Evolutionary conservation across 139 green algal genomes (phyloP), one percentile per base, ranked within the genome.

Genomic region (Haematococcus sp.): DNA sequence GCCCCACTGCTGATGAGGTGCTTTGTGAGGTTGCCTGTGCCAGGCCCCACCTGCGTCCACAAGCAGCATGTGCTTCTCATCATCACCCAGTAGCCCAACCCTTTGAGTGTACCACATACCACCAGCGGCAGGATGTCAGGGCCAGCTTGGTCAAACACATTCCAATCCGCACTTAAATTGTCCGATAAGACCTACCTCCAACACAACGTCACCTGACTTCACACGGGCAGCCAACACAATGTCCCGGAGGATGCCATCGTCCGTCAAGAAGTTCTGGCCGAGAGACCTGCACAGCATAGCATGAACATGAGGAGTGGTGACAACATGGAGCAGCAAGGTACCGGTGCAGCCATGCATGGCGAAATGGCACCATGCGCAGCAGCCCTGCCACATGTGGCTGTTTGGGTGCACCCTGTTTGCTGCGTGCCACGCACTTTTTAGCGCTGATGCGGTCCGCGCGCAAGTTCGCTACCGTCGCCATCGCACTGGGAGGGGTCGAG

Each of bases 191-290:
- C 69, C 25, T 33, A 98, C 88, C 82, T 98, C 94, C 17, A 98
- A 74, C 54, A 98, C 92, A 15, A 81, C 27, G 69, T 97, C 93
- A 2, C 81, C 88, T 4, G 83, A 52, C 15, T 76, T 31, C 7
- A 98, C 63, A 0, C 40, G 76, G 9, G 91, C 84, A 13, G 88
- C 81, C 23, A 75, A 55, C 7, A 93, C 85, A 35, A 96, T 92
- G 44, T 83, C 66, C 5, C n/a, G 9, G 51, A 97, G 77, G 0
- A 97, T 78, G 15, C 52, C 67, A 30, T 98, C 89, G 54, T 96
- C 88, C 16, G 89, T 88, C 58, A 98, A 54, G 77, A 98, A 98
- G 68, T 98, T 97, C 76, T 98, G 94, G 0, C 94, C 93, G 13
- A 97, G 75, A 0, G 83, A 91, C 78, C 87, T 91, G 80, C 54